Conservation (phyloP, 495 filamentous ascomycete species). For the Barbatosphaeria neglecta region DNA sequence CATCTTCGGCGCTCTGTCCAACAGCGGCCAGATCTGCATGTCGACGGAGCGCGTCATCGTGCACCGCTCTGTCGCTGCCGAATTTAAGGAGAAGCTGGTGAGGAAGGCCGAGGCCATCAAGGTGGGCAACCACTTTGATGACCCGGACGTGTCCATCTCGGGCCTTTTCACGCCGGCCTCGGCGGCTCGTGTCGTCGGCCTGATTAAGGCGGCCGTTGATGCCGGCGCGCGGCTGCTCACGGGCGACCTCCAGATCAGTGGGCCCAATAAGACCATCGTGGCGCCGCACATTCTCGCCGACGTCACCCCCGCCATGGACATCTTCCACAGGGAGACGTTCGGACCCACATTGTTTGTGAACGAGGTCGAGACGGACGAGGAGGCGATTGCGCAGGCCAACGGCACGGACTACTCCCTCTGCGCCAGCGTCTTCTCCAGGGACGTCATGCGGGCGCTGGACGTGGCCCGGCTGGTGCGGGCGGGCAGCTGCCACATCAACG, state of each 20-base stretch:
- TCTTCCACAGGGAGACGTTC: slow-evolving; percentile 21
- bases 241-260: slow-evolving; percentile 13
- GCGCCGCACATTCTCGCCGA: slow-evolving; percentile 18
- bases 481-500: slow-evolving; percentile 23
- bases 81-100: slow-evolving; percentile 15
- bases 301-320: slow-evolving; percentile 16
- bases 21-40: slow-evolving; percentile 25
- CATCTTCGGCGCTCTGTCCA: slow-evolving; percentile 16
- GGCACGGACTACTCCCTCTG: slow-evolving; percentile 21
- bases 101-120: slow-evolving; percentile 10
- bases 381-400: slow-evolving; percentile 21
- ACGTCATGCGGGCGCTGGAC: slow-evolving; percentile 19
- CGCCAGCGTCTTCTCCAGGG: slow-evolving; percentile 19
- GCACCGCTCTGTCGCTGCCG: slow-evolving; percentile 11
- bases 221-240: slow-evolving; percentile 17
- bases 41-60: slow-evolving; percentile 23
- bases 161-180: slow-evolving; percentile 41
- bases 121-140: slow-evolving; percentile 21
- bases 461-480: slow-evolving; percentile 15
- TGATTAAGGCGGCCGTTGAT: slow-evolving; percentile 43
- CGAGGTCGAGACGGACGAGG: slow-evolving; percentile 16
- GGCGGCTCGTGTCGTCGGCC: slow-evolving; percentile 42
- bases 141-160: slow-evolving; percentile 31
- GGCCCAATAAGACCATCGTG: slow-evolving; percentile 16
- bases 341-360: slow-evolving; percentile 19